A percentile compares a stretch with the other conserved stretches of the same genome.
Evolutionary conservation across 345 rosid genomes (phyloP).

Genomic region (Ailanthus altissimus): DNA sequence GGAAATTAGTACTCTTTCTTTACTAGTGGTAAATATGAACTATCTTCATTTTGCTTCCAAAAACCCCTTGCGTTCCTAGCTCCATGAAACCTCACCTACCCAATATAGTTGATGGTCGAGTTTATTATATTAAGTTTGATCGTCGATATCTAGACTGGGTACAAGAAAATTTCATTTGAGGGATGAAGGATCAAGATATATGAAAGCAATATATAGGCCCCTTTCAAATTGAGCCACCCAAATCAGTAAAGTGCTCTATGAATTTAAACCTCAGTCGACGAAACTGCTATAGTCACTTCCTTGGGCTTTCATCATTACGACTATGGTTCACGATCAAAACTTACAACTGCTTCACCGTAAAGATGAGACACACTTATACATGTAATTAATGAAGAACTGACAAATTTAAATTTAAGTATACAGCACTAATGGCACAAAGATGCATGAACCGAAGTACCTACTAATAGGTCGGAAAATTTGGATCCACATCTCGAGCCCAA

Average conservation of each 20-base stretch:
- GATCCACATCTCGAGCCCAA: conserved; percentile 80
- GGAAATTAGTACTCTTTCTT: too few species aligned
- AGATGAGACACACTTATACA: not conserved
- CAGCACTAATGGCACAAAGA: not conserved
- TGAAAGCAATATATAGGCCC: too few species aligned
- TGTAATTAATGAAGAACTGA: not conserved
- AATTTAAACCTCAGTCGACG: not conserved
- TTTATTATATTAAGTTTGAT: too few species aligned
- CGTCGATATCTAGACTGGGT: too few species aligned
- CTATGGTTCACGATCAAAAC: not conserved
- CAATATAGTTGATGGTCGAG: too few species aligned
- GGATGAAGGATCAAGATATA: too few species aligned
- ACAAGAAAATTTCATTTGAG: too few species aligned
- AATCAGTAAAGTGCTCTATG: not conserved
- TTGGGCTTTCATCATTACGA: too few species aligned
- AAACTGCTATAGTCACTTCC: not conserved
- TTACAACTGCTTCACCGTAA: not conserved
- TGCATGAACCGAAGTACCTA: not conserved
- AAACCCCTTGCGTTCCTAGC: too few species aligned
- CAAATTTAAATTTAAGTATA: not conserved
- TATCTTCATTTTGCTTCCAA: too few species aligned
- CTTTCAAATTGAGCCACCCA: not conserved
- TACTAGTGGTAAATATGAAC: too few species aligned
- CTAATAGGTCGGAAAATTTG: conserved; percentile 75
- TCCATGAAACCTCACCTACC: too few species aligned